phyloP scores from a whole-genome alignment of 768 basidiomycete genomes.

The Leucogyrophana mollusca region DNA sequence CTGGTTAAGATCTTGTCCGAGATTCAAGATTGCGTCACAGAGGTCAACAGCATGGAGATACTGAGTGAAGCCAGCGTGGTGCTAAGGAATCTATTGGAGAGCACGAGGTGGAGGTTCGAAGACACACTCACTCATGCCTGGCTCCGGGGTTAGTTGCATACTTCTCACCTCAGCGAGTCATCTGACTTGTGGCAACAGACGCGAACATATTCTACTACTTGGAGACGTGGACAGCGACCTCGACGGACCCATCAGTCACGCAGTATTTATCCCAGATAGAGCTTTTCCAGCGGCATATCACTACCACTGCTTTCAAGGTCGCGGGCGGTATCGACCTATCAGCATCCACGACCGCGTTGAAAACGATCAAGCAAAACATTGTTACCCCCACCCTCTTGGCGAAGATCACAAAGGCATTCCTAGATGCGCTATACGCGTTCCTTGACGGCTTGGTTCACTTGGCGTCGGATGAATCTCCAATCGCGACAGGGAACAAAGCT shows the following conservation, averaged over 20 bases:
- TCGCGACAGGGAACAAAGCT: slow-evolving; percentile 36
- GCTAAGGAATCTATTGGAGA: slow-evolving; percentile 75
- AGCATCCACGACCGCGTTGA: slow-evolving; percentile 44
- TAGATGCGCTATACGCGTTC: slow-evolving; percentile 83
- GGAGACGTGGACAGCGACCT: slow-evolving; percentile 79
- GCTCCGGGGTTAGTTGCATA: slow-evolving; percentile 69
- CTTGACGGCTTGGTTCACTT: slow-evolving; percentile 83
- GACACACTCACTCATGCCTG: slow-evolving; percentile 78
- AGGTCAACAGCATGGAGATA: slow-evolving; percentile 78
- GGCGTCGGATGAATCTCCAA: slow-evolving; percentile 67
- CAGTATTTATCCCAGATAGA: slow-evolving; percentile 77
- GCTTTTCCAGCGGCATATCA: slow-evolving; percentile 75
- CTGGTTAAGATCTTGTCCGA: slow-evolving; percentile 79
- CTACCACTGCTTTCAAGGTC: slow-evolving; percentile 74
- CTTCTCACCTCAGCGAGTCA: neutral
- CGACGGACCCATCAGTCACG: slow-evolving; percentile 63
- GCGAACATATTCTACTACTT: slow-evolving; percentile 78
- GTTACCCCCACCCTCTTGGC: slow-evolving; percentile 62
- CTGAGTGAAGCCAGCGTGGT: slow-evolving; percentile 68
- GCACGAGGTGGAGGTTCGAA: slow-evolving; percentile 83
- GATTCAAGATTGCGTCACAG: slow-evolving; percentile 82
- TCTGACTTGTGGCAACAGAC: slow-evolving; percentile 49
- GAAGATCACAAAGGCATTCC: slow-evolving; percentile 81
- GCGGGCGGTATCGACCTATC: slow-evolving; percentile 72
- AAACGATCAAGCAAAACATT: slow-evolving; percentile 55